Base-by-base conservation (phyloP, 108 stramenopile species). In the Chaetoceros tenuissimus region DNA sequence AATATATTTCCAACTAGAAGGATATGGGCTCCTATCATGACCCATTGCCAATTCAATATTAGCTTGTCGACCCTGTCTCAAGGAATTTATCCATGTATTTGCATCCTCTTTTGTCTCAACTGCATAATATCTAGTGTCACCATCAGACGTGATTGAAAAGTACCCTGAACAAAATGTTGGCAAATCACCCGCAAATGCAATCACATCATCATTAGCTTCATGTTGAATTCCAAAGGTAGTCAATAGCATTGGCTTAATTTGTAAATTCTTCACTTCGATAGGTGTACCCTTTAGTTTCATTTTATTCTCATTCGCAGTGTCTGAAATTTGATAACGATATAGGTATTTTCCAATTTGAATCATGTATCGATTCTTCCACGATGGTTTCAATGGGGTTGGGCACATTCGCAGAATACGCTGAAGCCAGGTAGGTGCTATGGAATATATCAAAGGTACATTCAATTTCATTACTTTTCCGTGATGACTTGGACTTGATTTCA, bases 341-440 rank as follows among this genome's bases (percentile, higher is more conserved):
- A 91, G 63, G 59, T 79, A 87, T n/a, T 65, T 71, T 31, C 89
- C 89, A 46, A 85, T 55, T 5, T 76, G 69, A 57, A 91, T 77
- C 1, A 91, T 46, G 56, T 81, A 72, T 24, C 89, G 79, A 55
- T 60, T 63, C 45, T 78, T 75, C 89, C 89, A 91, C 5, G 60
- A 51, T 3, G 89, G 89, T 13, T 46, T 51, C 58, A 85, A 69
- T 24, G 64, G 64, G 3, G 40, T 55, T 2, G 78, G 66, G 55
- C 55, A 80, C 27, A 52, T 61, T 43, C 27, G 40, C 47, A 86
- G 59, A 21, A 79, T 10, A 45, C 66, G 51, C 51, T 77, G 73
- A 3, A 91, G 17, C 21, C 64, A 67, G 1, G 64, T 29, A 19
- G 85, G 83, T 0, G 82, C 59, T 8, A 87, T 49, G 17, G 64